Evolutionary conservation across 768 basidiomycete species (phyloP).

Genomic region (Hygrocybe coccinea): DNA sequence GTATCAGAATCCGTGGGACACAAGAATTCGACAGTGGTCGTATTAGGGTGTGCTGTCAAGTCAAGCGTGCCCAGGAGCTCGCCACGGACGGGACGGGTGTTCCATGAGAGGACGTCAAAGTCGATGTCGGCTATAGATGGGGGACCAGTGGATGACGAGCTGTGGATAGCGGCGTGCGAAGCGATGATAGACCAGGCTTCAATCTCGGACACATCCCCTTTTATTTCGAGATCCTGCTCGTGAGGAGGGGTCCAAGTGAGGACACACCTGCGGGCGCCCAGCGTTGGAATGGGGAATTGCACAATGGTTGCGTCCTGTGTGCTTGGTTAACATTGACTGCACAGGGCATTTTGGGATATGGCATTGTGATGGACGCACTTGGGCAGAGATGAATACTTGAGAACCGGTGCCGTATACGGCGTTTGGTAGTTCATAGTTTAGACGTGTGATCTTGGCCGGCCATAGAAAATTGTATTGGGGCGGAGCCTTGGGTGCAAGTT

Average conservation of each 20-base stretch:
- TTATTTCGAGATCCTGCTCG: conserved; percentile 7
- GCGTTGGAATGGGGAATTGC: conserved; percentile 12
- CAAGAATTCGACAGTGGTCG: conserved; percentile 13
- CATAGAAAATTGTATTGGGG: conserved; percentile 6
- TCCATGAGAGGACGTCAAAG: conserved; percentile 11
- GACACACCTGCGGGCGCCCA: conserved; percentile 5
- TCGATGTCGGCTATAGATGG: conserved; percentile 6
- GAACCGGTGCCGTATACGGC: conserved; percentile 10
- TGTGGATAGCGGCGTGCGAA: not conserved
- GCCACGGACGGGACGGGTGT: conserved; percentile 11
- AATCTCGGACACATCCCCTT: conserved; percentile 13
- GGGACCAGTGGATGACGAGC: too few relatives aligned
- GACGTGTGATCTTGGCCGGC: conserved; percentile 10
- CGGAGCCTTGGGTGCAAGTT: not conserved
- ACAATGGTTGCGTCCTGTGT: conserved; percentile 13
- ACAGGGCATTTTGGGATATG: not conserved
- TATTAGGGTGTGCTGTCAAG: conserved; percentile 6
- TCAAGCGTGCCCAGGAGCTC: conserved; percentile 14
- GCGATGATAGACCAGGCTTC: conserved; percentile 16
- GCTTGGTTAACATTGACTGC: too few relatives aligned
- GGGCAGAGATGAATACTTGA: conserved; percentile 13
- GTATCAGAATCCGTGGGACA: conserved; percentile 8
- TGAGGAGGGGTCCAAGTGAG: conserved; percentile 9
- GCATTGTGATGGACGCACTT: conserved; percentile 1
- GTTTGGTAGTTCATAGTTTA: conserved; percentile 10